Base-by-base conservation (phyloP, 2,329 filamentous ascomycete species). In the Neonectria neomacrospora region DNA sequence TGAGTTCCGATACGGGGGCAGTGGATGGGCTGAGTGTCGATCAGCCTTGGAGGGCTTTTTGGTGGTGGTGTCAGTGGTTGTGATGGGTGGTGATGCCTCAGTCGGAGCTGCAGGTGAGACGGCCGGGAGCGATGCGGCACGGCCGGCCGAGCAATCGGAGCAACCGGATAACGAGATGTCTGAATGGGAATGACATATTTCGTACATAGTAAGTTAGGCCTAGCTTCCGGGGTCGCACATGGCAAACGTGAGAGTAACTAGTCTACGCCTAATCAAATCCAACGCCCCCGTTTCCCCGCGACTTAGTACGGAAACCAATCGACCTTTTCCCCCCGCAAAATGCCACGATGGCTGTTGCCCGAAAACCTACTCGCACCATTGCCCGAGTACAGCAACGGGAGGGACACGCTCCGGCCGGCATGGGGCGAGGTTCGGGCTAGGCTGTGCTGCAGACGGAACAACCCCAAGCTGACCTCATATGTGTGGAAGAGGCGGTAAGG, bases 351-450 rank as follows among this genome's bases (percentile, higher is more conserved):
- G 6, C 28, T 6, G 14, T 7, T n/a, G 39, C 41, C 28, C 41
- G 18, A 55, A 55, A 45, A 20, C 26, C n/a, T 7, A 42, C 14
- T 47, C 54, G 54, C 54, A 23, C 10, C 28, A 37, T 28, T 51
- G 22, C 12, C 54, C 54, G 14, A 57, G 54, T 51, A n/a, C 23
- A 45, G 54, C 30, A 30, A 45, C 32, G 53, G 54, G 54, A 58
- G 30, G 54, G 9, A 51, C n/a, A 51, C 34, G 54, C 32, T 62
- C 59, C 59, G 58, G 34, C 12, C 54, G 54, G 54, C 16, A 57
- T 50, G 50, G 23, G 54, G 54, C 42, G 42, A 54, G 54, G 30
- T 54, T 57, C 23, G 60, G 60, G 54, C 32, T 62, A 57, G 53
- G 32, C 52, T 23, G 45, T 12, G 48, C 16, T 34, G 37, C 2